These are phyloP conservation scores for Mycocentrospora acerina DNA, from an alignment of 2,329 filamentous ascomycete species.

Conservation along the genomic window DNA sequence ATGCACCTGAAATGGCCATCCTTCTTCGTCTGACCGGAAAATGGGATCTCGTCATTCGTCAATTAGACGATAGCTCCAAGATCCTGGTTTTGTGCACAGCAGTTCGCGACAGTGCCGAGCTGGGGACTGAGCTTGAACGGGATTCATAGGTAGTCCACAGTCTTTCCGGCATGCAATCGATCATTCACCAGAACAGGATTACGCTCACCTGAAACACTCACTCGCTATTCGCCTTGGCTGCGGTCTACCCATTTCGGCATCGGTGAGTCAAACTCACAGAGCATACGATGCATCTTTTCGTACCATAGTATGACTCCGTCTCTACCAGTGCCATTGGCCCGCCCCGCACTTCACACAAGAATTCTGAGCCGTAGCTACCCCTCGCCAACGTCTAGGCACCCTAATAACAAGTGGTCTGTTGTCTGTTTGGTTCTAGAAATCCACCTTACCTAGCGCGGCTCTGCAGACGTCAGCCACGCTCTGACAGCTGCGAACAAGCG, in stretches of 20 bases:
- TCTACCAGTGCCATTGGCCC: conserved; percentile 15
- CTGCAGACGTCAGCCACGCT: conserved; percentile 26
- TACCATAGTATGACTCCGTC: conserved; percentile 22
- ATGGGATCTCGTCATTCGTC: conserved; percentile 20
- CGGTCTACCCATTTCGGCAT: conserved; percentile 1
- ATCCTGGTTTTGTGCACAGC: conserved; percentile 14
- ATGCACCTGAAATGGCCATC: conserved; percentile 17
- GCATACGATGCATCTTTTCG: conserved; percentile 6
- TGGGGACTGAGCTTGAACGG: too few relatives aligned
- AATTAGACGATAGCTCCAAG: conserved; percentile 9
- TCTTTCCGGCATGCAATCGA: too few relatives aligned
- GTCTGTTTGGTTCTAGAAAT: conserved; percentile 19
- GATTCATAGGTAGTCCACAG: too few relatives aligned
- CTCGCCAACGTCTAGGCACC: conserved; percentile 10
- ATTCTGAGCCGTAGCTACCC: conserved; percentile 7
- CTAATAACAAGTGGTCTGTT: conserved; percentile 10
- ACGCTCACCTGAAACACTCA: not conserved
- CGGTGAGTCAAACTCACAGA: conserved; percentile 16
- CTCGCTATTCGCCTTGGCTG: not conserved
- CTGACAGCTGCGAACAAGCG: conserved; percentile 19
- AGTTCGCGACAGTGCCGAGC: conserved; percentile 30
- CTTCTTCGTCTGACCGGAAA: conserved; percentile 38
- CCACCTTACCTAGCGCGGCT: conserved; percentile 26
- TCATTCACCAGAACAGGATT: not conserved
- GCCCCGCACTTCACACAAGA: conserved; percentile 18